These are phyloP conservation scores for Pleurotus citrinopileatus DNA, from an alignment of 768 basidiomycete species.

Conservation along the genomic window DNA sequence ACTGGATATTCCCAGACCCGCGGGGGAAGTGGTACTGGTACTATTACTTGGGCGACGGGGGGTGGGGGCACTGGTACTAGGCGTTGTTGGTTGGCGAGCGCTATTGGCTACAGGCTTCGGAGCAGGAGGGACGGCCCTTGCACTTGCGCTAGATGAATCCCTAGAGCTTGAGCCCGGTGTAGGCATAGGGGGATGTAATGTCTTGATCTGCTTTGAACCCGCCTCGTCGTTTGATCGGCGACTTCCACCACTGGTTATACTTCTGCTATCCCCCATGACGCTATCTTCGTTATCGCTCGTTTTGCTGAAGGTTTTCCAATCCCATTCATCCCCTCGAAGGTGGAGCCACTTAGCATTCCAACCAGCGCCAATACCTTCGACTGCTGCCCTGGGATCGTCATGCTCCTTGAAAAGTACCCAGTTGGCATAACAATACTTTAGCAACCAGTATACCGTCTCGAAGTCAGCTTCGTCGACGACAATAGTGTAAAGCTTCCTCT, in stretches of 20 bases:
- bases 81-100: background rate
- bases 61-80: constrained; percentile 2
- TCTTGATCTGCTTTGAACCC: constrained; percentile 27
- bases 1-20: constrained; percentile 15
- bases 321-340: constrained; percentile 55
- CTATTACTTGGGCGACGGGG: constrained; percentile 16
- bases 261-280: constrained; percentile 39
- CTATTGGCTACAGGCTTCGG: constrained; percentile 10
- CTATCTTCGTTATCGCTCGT: constrained; percentile 31
- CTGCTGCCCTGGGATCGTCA: constrained; percentile 66
- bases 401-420: constrained; percentile 68
- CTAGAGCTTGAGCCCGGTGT: constrained; percentile 19
- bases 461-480: constrained; percentile 80
- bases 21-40: constrained; percentile 19
- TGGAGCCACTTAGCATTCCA: constrained; percentile 61
- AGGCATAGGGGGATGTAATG: constrained; percentile 15
- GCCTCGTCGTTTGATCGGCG: constrained; percentile 24
- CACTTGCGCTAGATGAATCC: constrained; percentile 11
- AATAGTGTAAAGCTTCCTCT: constrained; percentile 59
- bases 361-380: constrained; percentile 65
- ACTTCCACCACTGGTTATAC: constrained; percentile 53
- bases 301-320: constrained; percentile 63
- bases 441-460: constrained; percentile 73
- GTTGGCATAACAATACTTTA: constrained; percentile 76
- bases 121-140: background rate